Evolutionary conservation across 345 rosid species (phyloP), one percentile per base, ranked within the genome.

Genomic region (Crucihimalaya himalaica): DNA sequence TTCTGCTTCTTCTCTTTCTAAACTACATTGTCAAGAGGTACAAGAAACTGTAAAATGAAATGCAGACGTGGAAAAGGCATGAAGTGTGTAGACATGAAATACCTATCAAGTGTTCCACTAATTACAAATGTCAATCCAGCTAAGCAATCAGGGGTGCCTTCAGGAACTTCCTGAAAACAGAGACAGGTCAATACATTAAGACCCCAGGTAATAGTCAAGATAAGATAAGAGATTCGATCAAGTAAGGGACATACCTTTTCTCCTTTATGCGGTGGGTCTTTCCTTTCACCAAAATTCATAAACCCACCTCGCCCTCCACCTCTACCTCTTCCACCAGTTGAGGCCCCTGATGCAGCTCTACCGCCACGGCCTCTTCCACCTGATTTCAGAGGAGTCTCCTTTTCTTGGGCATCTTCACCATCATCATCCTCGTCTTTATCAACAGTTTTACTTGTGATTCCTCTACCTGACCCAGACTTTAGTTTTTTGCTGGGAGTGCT

Each of bases 101-200:
- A 95, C 99, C 99, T 95, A 80, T 95, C 99, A 76, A 95, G 99
- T 34, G 97, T 95, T 79, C 99, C 99, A 79, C 99, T 95, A 54
- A 95, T 89, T 40, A 95, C 99, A 87, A 95, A 92, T 72, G 97
- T 95, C 66, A 81, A 77, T 70, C 97, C 92, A 35, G 84, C 88
- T 69, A 95, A 86, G 85, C 99, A 95, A 79, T 89, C 86, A 66
- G 92, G 82, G 70, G 84, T 81, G 61, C 99, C 99, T 84, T 89
- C 97, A 78, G 99, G 99, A 79, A 91, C 97, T 83, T 95, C 99
- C 99, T 92, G 96, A 71, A 62, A 59, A 54, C 51, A 59, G 46
- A 79, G 54, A 59, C 28, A 47, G 65, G 71, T 61, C 57, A 74
- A 52, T 42, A 57, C 60, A 51, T 48, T 2, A 61, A 32, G 39